Conservation (phyloP, 2,329 filamentous ascomycete genomes). For the Setomelanomma holmii region DNA sequence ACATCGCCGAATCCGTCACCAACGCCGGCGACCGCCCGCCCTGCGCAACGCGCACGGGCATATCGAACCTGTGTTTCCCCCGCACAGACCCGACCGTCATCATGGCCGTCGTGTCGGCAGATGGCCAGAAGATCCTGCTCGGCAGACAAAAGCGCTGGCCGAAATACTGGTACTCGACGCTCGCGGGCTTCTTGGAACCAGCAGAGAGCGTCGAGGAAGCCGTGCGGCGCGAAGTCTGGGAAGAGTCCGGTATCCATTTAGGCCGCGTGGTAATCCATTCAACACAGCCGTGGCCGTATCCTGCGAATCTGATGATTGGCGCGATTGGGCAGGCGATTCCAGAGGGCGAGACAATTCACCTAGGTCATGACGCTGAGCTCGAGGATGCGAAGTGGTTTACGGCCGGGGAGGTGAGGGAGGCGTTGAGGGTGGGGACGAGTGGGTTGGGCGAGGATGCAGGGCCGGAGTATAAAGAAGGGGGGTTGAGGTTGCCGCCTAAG, state of each 20-base stretch:
- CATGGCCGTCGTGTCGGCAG: conserved; percentile 85
- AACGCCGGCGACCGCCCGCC: conserved; percentile 63
- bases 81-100: conserved; percentile 95
- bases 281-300: conserved; percentile 63
- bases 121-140: conserved; percentile 79
- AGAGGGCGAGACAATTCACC: conserved; percentile 77
- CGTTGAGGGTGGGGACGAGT: conserved; percentile 71
- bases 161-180: conserved; percentile 82
- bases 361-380: conserved; percentile 90
- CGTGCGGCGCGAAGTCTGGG: conserved; percentile 60
- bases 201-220: conserved; percentile 61
- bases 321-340: conserved; percentile 87
- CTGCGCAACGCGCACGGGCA: conserved; percentile 81
- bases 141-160: conserved; percentile 88
- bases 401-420: conserved; percentile 79
- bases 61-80: conserved; percentile 92
- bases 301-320: conserved; percentile 62
- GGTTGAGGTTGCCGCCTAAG: conserved; percentile 78
- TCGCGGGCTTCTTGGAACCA: conserved; percentile 65
- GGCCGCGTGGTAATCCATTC: conserved; percentile 60
- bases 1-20: conserved; percentile 59
- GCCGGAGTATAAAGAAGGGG: conserved; percentile 75
- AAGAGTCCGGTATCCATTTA: conserved; percentile 57
- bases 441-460: conserved; percentile 70
- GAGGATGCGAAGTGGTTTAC: conserved; percentile 89